Percentiles rank a stretch among this genome's conserved stretches.
Evolutionary conservation across 371 early-diverging fungal genomes (phyloP).

Genomic region (Chytridiales sp.): DNA sequence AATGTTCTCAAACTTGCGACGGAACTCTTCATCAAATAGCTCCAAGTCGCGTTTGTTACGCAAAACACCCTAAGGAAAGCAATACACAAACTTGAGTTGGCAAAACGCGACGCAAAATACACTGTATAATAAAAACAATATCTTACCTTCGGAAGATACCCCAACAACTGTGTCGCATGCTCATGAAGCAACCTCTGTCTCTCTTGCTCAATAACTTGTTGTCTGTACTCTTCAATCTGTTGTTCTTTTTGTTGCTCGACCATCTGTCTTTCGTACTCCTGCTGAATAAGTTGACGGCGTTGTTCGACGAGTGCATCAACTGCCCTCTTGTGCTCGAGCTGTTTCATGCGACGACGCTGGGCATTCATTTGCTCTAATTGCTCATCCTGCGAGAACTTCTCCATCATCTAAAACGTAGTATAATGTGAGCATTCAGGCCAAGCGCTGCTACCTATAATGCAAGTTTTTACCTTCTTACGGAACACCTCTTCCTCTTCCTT

Average conservation of each 20-base stretch:
- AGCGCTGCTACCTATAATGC: not conserved
- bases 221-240: conserved; percentile 45
- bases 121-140: not conserved
- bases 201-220: conserved; percentile 55
- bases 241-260: conserved; percentile 33
- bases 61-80: conserved; percentile 42
- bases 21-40: conserved; percentile 54
- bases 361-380: conserved; percentile 50
- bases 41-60: conserved; percentile 49
- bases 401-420: conserved; percentile 42
- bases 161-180: conserved; percentile 48
- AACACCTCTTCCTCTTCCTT: conserved; percentile 45
- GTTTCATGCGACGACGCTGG: conserved; percentile 52
- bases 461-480: conserved; percentile 36
- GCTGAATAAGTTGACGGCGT: conserved; percentile 31
- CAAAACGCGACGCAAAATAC: not conserved
- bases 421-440: not conserved
- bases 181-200: conserved; percentile 53
- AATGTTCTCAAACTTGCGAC: conserved; percentile 36
- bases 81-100: not conserved
- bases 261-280: conserved; percentile 29
- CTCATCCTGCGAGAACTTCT: conserved; percentile 52
- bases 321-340: conserved; percentile 52
- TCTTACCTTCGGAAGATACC: conserved; percentile 52
- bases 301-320: conserved; percentile 52